These are phyloP conservation scores for Effrenium voratum DNA, from an alignment of 73 alveolate species.

Conservation along the genomic window DNA sequence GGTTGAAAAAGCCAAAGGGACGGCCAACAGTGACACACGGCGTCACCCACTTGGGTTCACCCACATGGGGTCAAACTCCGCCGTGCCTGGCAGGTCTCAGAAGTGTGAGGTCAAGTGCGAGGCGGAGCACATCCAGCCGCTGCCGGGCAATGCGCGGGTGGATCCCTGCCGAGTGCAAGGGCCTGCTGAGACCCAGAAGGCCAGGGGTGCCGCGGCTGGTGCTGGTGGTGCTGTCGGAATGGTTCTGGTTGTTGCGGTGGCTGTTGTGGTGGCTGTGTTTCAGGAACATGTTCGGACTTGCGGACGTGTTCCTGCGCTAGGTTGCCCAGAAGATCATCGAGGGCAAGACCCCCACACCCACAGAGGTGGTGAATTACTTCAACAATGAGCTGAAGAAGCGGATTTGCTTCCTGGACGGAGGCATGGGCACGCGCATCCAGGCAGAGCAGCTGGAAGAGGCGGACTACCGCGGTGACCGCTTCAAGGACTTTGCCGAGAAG, in stretches of 20 bases:
- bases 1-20: no score
- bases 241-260: no score
- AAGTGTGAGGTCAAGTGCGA: conserved; percentile 79
- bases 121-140: conserved; percentile 66
- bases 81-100: conserved; percentile 43
- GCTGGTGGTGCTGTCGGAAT: no score
- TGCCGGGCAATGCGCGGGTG: conserved; percentile 55
- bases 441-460: conserved; percentile 95
- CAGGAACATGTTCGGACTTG: no score
- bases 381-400: conserved; percentile 71
- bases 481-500: conserved; percentile 95
- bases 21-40: no score
- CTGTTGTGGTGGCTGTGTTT: no score
- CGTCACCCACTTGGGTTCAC: no score
- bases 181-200: conserved; percentile 67
- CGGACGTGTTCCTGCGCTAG: no score
- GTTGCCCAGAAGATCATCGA: conserved; percentile 67
- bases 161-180: conserved; percentile 79
- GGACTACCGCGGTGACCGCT: conserved; percentile 96
- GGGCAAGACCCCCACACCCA: conserved; percentile 78
- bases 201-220: no score
- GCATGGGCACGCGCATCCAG: conserved; percentile 97
- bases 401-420: conserved; percentile 96
- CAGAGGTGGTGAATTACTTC: conserved; percentile 81
- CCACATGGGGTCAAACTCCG: no score